Conservation (phyloP, 2,329 filamentous ascomycete genomes). For the Aspergillus ibericus region DNA sequence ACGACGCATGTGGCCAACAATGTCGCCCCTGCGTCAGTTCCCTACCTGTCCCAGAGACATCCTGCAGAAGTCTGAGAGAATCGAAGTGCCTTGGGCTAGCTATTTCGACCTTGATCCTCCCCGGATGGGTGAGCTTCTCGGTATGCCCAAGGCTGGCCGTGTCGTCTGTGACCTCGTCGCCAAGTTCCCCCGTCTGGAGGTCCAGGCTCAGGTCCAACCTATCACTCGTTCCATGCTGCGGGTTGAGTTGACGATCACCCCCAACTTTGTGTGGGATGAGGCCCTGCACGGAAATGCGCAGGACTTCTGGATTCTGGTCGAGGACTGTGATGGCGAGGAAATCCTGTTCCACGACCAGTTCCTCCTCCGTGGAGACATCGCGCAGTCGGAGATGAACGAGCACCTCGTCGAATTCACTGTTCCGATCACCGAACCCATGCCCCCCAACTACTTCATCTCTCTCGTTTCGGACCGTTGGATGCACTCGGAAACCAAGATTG, state of each 20-base stretch:
- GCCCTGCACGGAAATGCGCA: slow-evolving; percentile 82
- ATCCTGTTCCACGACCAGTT: slow-evolving; percentile 95
- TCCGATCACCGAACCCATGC: slow-evolving; percentile 95
- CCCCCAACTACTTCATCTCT: slow-evolving; percentile 97
- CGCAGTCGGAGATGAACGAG: slow-evolving; percentile 80
- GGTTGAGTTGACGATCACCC: slow-evolving; percentile 85
- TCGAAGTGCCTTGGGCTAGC: slow-evolving; percentile 87
- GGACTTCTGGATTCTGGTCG: slow-evolving; percentile 95
- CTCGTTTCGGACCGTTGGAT: slow-evolving; percentile 96
- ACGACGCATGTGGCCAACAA: slow-evolving; percentile 99
- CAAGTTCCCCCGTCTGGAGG: slow-evolving; percentile 89
- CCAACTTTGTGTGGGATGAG: slow-evolving; percentile 96
- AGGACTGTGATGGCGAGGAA: slow-evolving; percentile 96
- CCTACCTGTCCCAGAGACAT: slow-evolving; percentile 78
- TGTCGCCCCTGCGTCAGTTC: slow-evolving; percentile 94
- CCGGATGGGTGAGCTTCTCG: slow-evolving; percentile 90
- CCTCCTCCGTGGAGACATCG: slow-evolving; percentile 85
- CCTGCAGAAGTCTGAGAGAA: slow-evolving; percentile 86
- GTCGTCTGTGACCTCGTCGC: slow-evolving; percentile 82
- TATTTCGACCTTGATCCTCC: slow-evolving; percentile 97
- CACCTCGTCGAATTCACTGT: slow-evolving; percentile 96
- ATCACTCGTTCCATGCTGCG: slow-evolving; percentile 91
- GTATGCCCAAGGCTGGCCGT: slow-evolving; percentile 83
- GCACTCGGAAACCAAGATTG: slow-evolving; percentile 91
- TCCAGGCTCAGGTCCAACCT: slow-evolving; percentile 91